phyloP scores from a whole-genome alignment of 2,329 filamentous ascomycete species.

The Penicillium expansum region DNA sequence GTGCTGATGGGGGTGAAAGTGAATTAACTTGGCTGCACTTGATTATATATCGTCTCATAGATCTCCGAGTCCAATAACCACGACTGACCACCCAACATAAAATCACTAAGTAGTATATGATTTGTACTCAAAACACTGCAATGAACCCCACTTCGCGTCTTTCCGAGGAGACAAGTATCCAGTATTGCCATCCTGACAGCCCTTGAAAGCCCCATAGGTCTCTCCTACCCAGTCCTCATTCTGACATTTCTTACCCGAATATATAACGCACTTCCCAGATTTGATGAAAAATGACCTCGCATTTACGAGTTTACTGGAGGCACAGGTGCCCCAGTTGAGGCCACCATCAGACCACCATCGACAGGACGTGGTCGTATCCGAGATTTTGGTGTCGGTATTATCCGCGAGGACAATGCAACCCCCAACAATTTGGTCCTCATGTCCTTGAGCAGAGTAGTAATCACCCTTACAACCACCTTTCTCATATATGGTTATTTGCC shows the following conservation, averaged over 20 bases:
- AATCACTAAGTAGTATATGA: not conserved
- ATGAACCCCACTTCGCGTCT: not conserved
- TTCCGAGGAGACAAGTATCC: not conserved
- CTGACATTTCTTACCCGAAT: not conserved
- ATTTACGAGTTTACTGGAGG: not conserved
- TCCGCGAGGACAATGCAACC: not conserved
- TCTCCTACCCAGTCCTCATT: not conserved
- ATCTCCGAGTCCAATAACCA: fast-evolving
- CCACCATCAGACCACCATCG: conserved; percentile 2
- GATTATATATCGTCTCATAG: not conserved
- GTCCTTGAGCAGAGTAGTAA: conserved; percentile 1
- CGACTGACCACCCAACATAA: not conserved
- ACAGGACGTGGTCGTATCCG: not conserved
- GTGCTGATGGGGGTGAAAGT: not conserved
- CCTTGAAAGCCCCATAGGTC: not conserved
- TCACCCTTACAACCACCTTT: not conserved
- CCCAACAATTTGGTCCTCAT: not conserved
- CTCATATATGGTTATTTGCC: not conserved
- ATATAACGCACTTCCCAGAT: not conserved
- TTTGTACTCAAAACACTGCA: not conserved
- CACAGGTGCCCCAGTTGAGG: not conserved
- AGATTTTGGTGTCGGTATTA: not conserved
- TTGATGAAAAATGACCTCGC: conserved; percentile 1
- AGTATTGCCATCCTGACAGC: not conserved
- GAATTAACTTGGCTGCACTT: not conserved